A percentile compares a stretch with the other conserved stretches of the same genome.
Evolutionary conservation across 2,329 filamentous ascomycete genomes (phyloP).

Genomic region (Chrysoporthe puriensis): DNA sequence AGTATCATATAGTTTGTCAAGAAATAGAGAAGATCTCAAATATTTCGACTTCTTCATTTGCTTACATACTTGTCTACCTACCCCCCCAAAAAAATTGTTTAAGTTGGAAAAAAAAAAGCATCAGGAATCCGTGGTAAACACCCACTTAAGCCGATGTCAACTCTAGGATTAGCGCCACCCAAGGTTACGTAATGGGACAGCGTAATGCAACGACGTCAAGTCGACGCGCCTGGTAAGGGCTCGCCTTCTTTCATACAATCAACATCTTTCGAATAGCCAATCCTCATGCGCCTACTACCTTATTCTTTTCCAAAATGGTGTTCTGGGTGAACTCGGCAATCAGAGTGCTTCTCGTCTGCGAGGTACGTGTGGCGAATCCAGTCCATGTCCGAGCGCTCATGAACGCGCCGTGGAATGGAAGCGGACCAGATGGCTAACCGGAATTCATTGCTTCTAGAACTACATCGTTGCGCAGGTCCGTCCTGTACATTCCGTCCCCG

Average conservation of each 20-base stretch:
- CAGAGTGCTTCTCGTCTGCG: conserved; percentile 7
- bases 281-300: neutral
- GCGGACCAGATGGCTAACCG: neutral
- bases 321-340: neutral
- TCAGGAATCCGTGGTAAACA: too few species aligned
- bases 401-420: neutral
- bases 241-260: neutral
- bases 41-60: neutral
- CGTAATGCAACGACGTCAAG: neutral
- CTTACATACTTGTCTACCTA: neutral
- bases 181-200: neutral
- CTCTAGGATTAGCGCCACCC: neutral
- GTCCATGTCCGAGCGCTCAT: neutral
- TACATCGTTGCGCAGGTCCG: conserved; percentile 32
- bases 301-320: neutral
- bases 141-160: too few species aligned
- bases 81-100: too few species aligned
- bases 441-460: conserved; percentile 24
- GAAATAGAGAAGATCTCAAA: too few species aligned
- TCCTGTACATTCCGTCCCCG: neutral
- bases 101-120: too few species aligned
- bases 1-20: too few species aligned
- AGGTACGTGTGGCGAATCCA: conserved; percentile 1
- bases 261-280: neutral
- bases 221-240: neutral